phyloP scores from a whole-genome alignment of 768 basidiomycete species.

The Chalciporus chontae region DNA sequence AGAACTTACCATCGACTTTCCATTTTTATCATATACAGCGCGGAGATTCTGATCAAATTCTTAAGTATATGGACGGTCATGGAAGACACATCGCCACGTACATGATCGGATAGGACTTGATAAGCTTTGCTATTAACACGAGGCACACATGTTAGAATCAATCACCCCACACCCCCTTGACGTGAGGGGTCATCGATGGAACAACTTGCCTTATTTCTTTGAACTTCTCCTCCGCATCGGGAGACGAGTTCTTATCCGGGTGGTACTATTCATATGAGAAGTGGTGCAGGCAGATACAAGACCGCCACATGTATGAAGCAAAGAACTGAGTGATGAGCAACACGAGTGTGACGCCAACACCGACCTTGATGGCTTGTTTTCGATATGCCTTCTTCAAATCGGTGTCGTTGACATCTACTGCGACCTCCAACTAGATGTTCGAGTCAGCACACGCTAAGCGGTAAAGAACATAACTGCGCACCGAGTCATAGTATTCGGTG shows the following conservation, averaged over 20 bases:
- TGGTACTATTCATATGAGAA: slow-evolving; percentile 60
- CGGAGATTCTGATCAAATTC: slow-evolving; percentile 62
- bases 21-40: slow-evolving; percentile 92
- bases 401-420: slow-evolving; percentile 70
- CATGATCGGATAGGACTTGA: slow-evolving; percentile 83
- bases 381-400: slow-evolving; percentile 93
- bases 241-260: slow-evolving; percentile 90
- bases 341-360: slow-evolving; percentile 3
- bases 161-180: slow-evolving; percentile 8
- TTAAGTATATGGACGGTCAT: slow-evolving; percentile 5
- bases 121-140: slow-evolving; percentile 77
- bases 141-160: slow-evolving; percentile 16
- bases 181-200: background rate
- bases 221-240: slow-evolving; percentile 95
- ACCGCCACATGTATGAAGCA: background rate
- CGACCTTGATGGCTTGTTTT: slow-evolving; percentile 90
- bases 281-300: background rate
- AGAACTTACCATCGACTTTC: slow-evolving; percentile 72
- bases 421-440: slow-evolving; percentile 58
- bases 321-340: background rate
- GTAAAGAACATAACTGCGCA: slow-evolving; percentile 32
- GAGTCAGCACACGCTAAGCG: background rate
- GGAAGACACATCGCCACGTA: slow-evolving; percentile 35
- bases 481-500: slow-evolving; percentile 86
- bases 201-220: slow-evolving; percentile 82